Evolutionary conservation across 768 basidiomycete genomes (phyloP), one percentile per base, ranked within the genome.

Genomic region (Wakefieldia striispora): DNA sequence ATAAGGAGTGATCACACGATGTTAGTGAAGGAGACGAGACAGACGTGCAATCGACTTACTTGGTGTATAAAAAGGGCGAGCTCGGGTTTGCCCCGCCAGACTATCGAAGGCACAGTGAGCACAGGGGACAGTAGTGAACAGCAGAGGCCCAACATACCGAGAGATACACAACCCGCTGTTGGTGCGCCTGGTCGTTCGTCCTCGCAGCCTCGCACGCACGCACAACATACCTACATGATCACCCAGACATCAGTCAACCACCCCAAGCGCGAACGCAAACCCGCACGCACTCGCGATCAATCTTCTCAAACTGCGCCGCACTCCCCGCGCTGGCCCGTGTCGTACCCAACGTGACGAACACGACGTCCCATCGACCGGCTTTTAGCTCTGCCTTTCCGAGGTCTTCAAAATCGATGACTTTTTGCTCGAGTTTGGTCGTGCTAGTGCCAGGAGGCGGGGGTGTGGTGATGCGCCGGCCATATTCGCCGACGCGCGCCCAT

Each of bases 341-440:
- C 17, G 88, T 91, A 8, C 88, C 90, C 9, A 91, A 66, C 72
- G 86, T 75, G 52, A 92, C 80, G 59, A 83, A 85, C 0, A 92
- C 83, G 19, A 86, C 82, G 65, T 90, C 87, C 82, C 85, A 89
- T 38, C 77, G 79, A 9, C 74, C 78, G 1, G 77, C 72, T 38
- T 74, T 72, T 55, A 88, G 55, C 6, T 73, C 75, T 3, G 76
- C 71, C 39, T 74, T 73, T 8, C 74, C 75, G 6, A 85, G 58
- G 49, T 82, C 83, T 59, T 90, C 87, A 58, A 86, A 88, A 62
- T 88, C 79, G 45, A 88, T 74, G 2, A 69, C 70, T 58, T 82
- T 79, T 67, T 89, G 86, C 51, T 80, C 76, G 17, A 92, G 72
- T 62, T 89, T 91, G 13, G 76, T 75, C 45, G 3, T 71, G 60